Evolutionary conservation across 1,284 basidiomycete genomes (phyloP).

Genomic region (Stereum hirsutum): DNA sequence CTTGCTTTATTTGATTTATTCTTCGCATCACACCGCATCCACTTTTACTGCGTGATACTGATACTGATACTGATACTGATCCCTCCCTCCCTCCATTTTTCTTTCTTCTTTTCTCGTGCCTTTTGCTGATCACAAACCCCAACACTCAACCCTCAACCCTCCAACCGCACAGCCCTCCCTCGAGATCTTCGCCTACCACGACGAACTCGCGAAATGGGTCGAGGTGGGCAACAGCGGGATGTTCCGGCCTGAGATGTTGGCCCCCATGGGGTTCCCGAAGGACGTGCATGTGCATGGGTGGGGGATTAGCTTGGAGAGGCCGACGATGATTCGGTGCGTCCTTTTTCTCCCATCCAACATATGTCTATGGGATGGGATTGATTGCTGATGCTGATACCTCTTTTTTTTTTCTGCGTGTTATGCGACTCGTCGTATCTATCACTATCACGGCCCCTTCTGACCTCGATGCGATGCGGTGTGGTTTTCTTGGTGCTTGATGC

Average conservation of each 20-base stretch:
- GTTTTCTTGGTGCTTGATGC: too few species aligned
- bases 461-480: too few species aligned
- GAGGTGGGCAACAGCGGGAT: conserved; percentile 95
- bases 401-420: too few species aligned
- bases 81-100: too few species aligned
- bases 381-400: too few species aligned
- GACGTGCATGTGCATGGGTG: conserved; percentile 97
- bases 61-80: not conserved
- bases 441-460: too few species aligned
- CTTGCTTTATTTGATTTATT: too few species aligned
- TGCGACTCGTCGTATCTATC: conserved; percentile 6
- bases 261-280: conserved; percentile 97
- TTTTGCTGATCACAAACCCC: too few species aligned
- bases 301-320: conserved; percentile 92
- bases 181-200: conserved; percentile 99
- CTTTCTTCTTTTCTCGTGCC: too few species aligned
- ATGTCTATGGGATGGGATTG: not conserved
- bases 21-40: conserved; percentile 2
- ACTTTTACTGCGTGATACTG: too few species aligned
- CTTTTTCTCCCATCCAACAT: not conserved
- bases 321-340: conserved; percentile 96
- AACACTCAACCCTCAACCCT: too few species aligned
- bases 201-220: conserved; percentile 92
- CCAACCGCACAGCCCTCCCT: conserved; percentile 73
- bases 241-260: conserved; percentile 99